phyloP scores from a whole-genome alignment of 345 rosid species.

The Noccaea caerulescens region DNA sequence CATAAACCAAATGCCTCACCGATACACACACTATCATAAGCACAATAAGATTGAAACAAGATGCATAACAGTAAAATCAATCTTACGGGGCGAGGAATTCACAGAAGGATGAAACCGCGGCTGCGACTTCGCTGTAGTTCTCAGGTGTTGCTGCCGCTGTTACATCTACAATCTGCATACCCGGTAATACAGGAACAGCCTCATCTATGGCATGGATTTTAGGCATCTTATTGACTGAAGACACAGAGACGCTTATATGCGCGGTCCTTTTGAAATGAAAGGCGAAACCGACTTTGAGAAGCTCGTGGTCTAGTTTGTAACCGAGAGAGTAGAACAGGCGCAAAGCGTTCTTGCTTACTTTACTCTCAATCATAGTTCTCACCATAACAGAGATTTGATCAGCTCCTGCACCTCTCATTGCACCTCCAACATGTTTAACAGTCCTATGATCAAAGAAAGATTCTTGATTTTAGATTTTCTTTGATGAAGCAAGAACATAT shows the following conservation, averaged over 20 bases:
- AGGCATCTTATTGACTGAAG: constrained; percentile 82
- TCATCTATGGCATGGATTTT: constrained; percentile 88
- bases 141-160: constrained; percentile 91
- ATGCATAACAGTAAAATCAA: neutral
- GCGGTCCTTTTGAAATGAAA: constrained; percentile 84
- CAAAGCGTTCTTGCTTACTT: constrained; percentile 93
- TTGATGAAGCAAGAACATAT: neutral
- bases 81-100: constrained; percentile 97
- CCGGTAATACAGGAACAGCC: constrained; percentile 89
- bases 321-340: constrained; percentile 80
- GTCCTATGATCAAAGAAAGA: constrained; percentile 53
- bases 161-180: constrained; percentile 96
- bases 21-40: neutral
- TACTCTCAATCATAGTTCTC: constrained; percentile 83
- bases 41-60: neutral
- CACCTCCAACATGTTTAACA: constrained; percentile 90
- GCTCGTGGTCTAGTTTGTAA: constrained; percentile 91
- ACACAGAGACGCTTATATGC: constrained; percentile 73
- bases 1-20: neutral
- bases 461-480: neutral
- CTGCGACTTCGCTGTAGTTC: constrained; percentile 77
- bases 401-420: constrained; percentile 91
- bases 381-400: constrained; percentile 89
- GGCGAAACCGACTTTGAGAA: constrained; percentile 85
- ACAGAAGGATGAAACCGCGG: constrained; percentile 84